A percentile compares a stretch with the other conserved stretches of the same genome.
Evolutionary conservation across 2,329 filamentous ascomycete species (phyloP).

Genomic region (Rhynchosporium graminicola): DNA sequence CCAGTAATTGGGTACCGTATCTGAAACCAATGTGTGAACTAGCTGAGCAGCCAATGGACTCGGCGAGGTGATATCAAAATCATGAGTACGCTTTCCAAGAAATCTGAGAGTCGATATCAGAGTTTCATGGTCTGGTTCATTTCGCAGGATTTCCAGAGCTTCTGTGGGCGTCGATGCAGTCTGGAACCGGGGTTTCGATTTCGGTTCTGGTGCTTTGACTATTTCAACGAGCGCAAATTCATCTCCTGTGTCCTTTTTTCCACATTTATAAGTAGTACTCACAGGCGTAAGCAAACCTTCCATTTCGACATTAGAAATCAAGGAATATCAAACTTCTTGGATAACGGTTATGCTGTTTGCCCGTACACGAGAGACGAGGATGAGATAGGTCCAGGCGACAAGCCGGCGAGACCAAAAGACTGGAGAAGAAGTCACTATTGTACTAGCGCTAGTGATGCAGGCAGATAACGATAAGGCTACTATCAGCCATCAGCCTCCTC

Average conservation of each 20-base stretch:
- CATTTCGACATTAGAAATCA: constrained; percentile 44
- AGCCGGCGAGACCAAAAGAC: neutral
- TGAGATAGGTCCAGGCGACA: too few species aligned
- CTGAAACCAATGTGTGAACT: constrained; percentile 70
- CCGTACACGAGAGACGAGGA: too few species aligned
- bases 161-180: constrained; percentile 44
- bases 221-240: constrained; percentile 26
- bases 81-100: constrained; percentile 44
- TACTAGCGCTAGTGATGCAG: constrained; percentile 23
- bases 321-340: neutral
- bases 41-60: constrained; percentile 72
- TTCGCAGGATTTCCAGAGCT: constrained; percentile 60
- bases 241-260: constrained; percentile 25
- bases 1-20: constrained; percentile 85
- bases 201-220: constrained; percentile 17
- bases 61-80: constrained; percentile 61
- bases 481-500: constrained; percentile 3
- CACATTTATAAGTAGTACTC: constrained; percentile 42
- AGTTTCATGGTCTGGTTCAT: constrained; percentile 61
- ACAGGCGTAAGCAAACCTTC: constrained; percentile 51
- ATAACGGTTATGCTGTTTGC: too few species aligned
- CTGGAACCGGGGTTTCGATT: constrained; percentile 20
- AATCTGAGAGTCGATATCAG: constrained; percentile 56
- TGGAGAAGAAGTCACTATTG: neutral
- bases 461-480: constrained; percentile 32